phyloP scores from a whole-genome alignment of 306 rosid species.

The Echinosophora koreensis region DNA sequence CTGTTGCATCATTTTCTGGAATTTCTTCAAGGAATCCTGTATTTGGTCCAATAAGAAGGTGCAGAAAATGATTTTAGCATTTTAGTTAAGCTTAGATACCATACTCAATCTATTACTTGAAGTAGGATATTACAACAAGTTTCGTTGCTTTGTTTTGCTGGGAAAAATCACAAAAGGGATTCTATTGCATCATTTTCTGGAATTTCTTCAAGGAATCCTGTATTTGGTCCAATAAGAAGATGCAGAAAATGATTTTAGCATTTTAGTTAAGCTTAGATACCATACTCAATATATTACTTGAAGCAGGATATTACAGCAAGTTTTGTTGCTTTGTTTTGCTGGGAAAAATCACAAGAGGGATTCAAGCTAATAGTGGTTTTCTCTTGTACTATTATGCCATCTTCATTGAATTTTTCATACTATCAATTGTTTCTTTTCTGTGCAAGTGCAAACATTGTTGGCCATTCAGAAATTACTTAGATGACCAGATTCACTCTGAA shows the following conservation, averaged over 20 bases:
- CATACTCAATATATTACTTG: slow-evolving; percentile 6
- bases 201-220: slow-evolving; percentile 24
- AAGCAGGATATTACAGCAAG: slow-evolving; percentile 9
- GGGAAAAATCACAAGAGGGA: slow-evolving; percentile 3
- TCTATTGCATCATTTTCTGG: slow-evolving; percentile 34
- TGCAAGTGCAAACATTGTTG: slow-evolving; percentile 20
- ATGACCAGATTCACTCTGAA: slow-evolving; percentile 12
- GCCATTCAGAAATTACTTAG: not conserved
- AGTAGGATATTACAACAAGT: slow-evolving; percentile 6
- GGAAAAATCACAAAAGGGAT: not conserved
- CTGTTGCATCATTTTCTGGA: slow-evolving; percentile 33
- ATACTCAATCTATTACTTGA: slow-evolving; percentile 6
- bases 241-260: slow-evolving; percentile 34
- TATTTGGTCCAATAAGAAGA: slow-evolving; percentile 29
- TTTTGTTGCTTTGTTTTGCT: slow-evolving; percentile 3
- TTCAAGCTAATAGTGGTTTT: slow-evolving; percentile 31
- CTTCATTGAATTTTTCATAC: not conserved
- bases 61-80: slow-evolving; percentile 27
- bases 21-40: slow-evolving; percentile 23
- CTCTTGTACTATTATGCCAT: slow-evolving; percentile 7
- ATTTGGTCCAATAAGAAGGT: slow-evolving; percentile 34
- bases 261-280: not conserved
- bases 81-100: slow-evolving; percentile 1
- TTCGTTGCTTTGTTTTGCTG: slow-evolving; percentile 7
- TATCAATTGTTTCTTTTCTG: slow-evolving; percentile 27